These are phyloP conservation scores for Coffea humblotiana DNA, from an alignment of 305 asterid genomes.

Conservation along the genomic window DNA sequence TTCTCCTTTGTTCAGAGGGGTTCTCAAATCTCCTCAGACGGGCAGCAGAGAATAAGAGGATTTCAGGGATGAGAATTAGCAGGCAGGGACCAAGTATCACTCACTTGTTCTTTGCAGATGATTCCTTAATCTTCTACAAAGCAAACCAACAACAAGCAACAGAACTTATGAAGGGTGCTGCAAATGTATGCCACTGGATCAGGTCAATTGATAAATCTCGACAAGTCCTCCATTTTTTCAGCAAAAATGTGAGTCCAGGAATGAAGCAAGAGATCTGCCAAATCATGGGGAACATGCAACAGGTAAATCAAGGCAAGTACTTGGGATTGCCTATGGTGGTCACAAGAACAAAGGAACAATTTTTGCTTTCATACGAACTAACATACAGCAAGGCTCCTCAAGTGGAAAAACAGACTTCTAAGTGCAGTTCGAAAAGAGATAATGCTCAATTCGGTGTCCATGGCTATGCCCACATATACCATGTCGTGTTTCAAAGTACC, in stretches of 20 bases:
- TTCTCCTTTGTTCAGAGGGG: too few relatives aligned
- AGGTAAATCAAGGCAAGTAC: background rate
- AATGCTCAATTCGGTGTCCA: too few relatives aligned
- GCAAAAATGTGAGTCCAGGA: background rate
- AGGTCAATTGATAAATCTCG: background rate
- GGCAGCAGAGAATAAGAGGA: fast-evolving
- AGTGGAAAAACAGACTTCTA: too few relatives aligned
- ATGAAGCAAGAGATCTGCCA: background rate
- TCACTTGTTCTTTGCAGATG: background rate
- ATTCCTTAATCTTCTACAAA: too few relatives aligned
- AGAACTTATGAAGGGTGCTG: background rate
- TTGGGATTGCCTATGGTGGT: background rate
- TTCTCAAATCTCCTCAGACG: too few relatives aligned
- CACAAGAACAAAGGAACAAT: background rate
- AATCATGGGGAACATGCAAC: fast-evolving
- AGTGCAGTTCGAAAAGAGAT: too few relatives aligned
- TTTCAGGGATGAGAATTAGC: background rate
- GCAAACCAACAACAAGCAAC: background rate
- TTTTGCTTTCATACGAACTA: too few relatives aligned
- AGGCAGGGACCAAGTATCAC: background rate
- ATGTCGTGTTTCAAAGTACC: too few relatives aligned
- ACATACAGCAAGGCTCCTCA: too few relatives aligned
- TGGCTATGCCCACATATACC: too few relatives aligned
- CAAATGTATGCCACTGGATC: too few relatives aligned
- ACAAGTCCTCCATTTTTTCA: background rate